Base-by-base conservation (phyloP, 345 rosid genomes). In the Arabidopsis thaliana region DNA sequence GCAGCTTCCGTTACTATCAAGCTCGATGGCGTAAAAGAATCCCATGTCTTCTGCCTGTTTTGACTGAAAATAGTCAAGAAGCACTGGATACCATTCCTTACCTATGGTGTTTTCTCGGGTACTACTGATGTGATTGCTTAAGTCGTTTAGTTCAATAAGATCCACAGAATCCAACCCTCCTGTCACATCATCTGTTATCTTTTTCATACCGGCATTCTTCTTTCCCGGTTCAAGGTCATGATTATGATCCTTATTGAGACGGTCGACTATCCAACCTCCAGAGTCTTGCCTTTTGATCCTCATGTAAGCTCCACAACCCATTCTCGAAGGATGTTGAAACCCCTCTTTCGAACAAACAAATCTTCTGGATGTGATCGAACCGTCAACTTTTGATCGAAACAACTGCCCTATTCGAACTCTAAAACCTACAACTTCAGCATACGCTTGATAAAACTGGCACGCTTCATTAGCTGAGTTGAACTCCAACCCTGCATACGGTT, bases 331-430 rank as follows among this genome's bases (percentile, higher is more conserved):
- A 74, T 91, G 98, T 77, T 91, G 93, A 79, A 89, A 89, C 60
- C 98, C 98, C 79, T 93, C 98, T 83, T 88, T 93, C 0, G 96
- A 93, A 84, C 97, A 93, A 22, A 93, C 98, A 78, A 93, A 93
- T 77, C 95, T 83, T 62, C 97, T 69, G 9, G 97, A 93, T 24
- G 98, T 93, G 65, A 93, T 81, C 5, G 93, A 89, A 6, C 97
- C 98, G 66, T 91, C 93, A 36, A 81, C 83, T 80, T 89, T 93
- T 0, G 98, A 89, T 32, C 97, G 95, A 72, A 93, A 93, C 84
- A 91, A 71, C 81, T 93, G 98, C 59, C 98, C 98, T 5, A 87
- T 91, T 52, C 96, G 88, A 74, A 89, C 83, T 83, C 87, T 83
- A 77, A 91, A 93, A 51, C 98, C 98, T 7, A 75, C 77, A 79